Conservation (phyloP, 371 early-diverging fungal genomes). For the Saksenaea vasiformis region DNA sequence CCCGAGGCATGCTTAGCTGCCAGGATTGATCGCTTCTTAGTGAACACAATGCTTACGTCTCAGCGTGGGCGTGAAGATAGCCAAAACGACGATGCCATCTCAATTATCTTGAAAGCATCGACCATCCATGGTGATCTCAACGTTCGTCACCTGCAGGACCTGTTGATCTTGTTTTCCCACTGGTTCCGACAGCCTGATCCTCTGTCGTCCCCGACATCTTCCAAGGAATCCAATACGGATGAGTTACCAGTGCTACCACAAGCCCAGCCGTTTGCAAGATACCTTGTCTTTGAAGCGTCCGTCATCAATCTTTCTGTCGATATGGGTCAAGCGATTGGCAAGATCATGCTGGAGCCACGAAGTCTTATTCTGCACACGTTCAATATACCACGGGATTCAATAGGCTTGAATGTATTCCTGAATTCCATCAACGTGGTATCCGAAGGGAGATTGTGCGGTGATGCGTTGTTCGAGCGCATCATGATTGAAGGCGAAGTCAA, state of each 20-base stretch:
- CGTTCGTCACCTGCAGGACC: slow-evolving; percentile 79
- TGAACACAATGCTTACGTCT: slow-evolving; percentile 61
- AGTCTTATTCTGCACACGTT: slow-evolving; percentile 50
- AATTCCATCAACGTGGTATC: slow-evolving; percentile 46
- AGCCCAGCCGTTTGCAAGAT: slow-evolving; percentile 50
- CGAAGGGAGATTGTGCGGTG: slow-evolving; percentile 66
- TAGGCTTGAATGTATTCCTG: slow-evolving; percentile 40
- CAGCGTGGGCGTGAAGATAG: slow-evolving; percentile 28
- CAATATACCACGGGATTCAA: slow-evolving; percentile 45
- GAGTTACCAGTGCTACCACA: slow-evolving; percentile 8
- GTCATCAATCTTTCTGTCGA: slow-evolving; percentile 63
- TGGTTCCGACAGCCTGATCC: slow-evolving; percentile 59
- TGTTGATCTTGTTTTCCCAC: slow-evolving; percentile 64
- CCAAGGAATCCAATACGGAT: background rate
- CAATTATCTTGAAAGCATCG: slow-evolving; percentile 64
- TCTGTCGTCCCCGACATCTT: background rate
- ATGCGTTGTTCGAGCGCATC: slow-evolving; percentile 36
- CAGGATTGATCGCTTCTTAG: slow-evolving; percentile 59
- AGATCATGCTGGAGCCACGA: slow-evolving; percentile 51
- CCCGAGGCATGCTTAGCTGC: slow-evolving; percentile 77
- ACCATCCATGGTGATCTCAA: slow-evolving; percentile 61
- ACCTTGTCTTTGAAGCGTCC: slow-evolving; percentile 51
- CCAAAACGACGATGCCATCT: slow-evolving; percentile 45
- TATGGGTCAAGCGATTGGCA: slow-evolving; percentile 80
- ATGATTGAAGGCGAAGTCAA: slow-evolving; percentile 19